Evolutionary conservation across 1,284 basidiomycete genomes (phyloP).

Genomic region (Golubevia pallescens): DNA sequence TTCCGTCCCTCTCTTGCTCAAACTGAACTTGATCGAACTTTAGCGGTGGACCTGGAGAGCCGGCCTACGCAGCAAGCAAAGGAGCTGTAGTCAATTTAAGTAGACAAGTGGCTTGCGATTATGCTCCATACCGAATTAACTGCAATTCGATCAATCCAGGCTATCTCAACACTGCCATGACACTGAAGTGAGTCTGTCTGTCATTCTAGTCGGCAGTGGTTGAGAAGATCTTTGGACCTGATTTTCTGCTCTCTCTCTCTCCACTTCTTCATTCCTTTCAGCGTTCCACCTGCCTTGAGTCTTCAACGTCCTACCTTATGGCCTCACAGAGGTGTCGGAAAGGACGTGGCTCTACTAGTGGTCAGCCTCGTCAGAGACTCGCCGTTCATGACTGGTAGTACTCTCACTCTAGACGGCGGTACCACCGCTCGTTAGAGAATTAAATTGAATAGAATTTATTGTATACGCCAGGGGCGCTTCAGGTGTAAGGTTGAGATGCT

Average conservation of each 20-base stretch:
- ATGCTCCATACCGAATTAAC: slow-evolving; percentile 28
- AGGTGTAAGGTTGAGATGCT: too few species aligned
- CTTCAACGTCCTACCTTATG: slow-evolving; percentile 20
- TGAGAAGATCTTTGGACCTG: too few species aligned
- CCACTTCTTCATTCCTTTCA: too few species aligned
- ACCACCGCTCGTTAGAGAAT: slow-evolving; percentile 26
- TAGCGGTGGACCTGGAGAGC: slow-evolving; percentile 25
- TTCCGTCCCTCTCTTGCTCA: too few species aligned
- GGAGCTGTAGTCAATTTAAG: slow-evolving; percentile 31
- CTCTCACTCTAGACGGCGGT: slow-evolving; percentile 30
- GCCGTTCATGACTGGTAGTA: slow-evolving; percentile 31
- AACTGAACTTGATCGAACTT: too few species aligned
- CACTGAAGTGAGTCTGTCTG: slow-evolving; percentile 4
- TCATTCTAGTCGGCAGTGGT: too few species aligned
- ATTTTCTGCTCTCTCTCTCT: too few species aligned
- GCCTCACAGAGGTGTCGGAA: slow-evolving; percentile 26
- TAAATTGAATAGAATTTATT: too few species aligned
- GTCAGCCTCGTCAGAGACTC: slow-evolving; percentile 30
- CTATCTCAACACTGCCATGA: slow-evolving; percentile 32
- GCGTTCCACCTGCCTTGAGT: slow-evolving; percentile 19
- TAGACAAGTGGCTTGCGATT: slow-evolving; percentile 28
- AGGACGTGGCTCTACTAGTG: slow-evolving; percentile 29
- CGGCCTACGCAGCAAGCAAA: slow-evolving; percentile 27
- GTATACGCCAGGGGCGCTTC: too few species aligned
- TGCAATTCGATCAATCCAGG: slow-evolving; percentile 32